Evolutionary conservation across 768 basidiomycete species (phyloP), one percentile per base, ranked within the genome.

Genomic region (Exsudoporus frostii): DNA sequence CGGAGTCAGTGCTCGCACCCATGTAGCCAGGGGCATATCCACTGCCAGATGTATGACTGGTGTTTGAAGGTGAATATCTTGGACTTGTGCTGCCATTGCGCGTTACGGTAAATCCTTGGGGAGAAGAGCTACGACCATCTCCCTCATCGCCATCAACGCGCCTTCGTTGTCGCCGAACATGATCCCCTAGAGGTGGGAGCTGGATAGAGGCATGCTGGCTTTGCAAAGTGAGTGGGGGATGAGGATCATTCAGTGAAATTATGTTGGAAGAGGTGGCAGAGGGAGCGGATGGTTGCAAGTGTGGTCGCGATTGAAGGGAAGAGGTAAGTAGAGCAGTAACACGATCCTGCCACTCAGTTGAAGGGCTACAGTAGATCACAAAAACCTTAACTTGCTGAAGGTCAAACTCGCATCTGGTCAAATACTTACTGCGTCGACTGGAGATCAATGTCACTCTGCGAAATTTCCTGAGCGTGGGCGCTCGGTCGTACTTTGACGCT

Each of bases 271-370:
- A 5, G 9, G 52, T 24, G 40, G 55, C 0, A 15, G 40, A 30
- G 2, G 51, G 29, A 32, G 24, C 11, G 37, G 45, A 33, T 25
- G 46, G 20, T 29, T 39, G 51, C 4, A 51, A 43, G 40, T 53
- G 19, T 2, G 48, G 14, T 24, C 37, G 54, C 11, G 62, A 46
- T 36, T 48, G 62, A 30, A 69, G 47, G 7, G 65, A 63, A 30
- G 60, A 50, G 33, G 57, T 49, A 14, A 70, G 62, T 4, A 60
- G 20, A 24, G 63, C 7, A 11, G 57, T 71, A 4, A 92, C 84
- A 41, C 75, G 74, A 61, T 89, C 88, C 68, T 92, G 90, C 90
- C 90, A 92, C 69, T 92, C 88, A 57, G 84, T 85, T 22, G 88
- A 86, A 17, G 89, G 88, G 58, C 88, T 90, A 46, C 17, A 41